Percentiles rank a stretch among this genome's conserved stretches.
Conservation (phyloP, 2,329 filamentous ascomycete species). For the Fusarium paranaense region DNA sequence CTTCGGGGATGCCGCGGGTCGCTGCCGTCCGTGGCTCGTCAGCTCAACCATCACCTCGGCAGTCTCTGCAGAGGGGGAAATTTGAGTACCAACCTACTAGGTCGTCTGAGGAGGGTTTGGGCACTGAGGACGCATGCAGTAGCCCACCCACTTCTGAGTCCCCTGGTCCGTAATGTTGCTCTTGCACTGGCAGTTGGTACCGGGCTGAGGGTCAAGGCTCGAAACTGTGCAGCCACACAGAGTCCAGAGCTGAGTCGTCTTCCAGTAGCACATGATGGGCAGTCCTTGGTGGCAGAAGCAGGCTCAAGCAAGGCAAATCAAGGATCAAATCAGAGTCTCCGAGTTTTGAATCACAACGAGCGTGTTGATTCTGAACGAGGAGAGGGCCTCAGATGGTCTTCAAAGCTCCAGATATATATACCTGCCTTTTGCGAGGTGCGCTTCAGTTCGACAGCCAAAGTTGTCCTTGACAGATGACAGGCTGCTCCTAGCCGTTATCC, state of each 20-base stretch:
- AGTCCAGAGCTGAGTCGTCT: conserved; percentile 47
- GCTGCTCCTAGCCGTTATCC: conserved; percentile 34
- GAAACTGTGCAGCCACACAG: conserved; percentile 48
- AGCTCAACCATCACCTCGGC: conserved; percentile 15
- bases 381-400: conserved; percentile 2
- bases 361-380: neutral
- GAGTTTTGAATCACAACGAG: neutral
- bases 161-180: conserved; percentile 43
- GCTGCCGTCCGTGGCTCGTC: conserved; percentile 18
- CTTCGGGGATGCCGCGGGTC: conserved; percentile 38
- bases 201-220: conserved; percentile 43
- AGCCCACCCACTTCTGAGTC: conserved; percentile 47
- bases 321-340: neutral
- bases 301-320: neutral
- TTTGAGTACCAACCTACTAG: conserved; percentile 41
- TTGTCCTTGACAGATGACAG: conserved; percentile 31
- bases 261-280: conserved; percentile 51
- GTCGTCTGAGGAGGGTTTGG: conserved; percentile 44
- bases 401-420: conserved; percentile 30
- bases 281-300: neutral
- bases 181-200: conserved; percentile 44
- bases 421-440: conserved; percentile 17
- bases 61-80: conserved; percentile 16
- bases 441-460: conserved; percentile 17
- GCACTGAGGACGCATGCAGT: conserved; percentile 47